These are phyloP conservation scores for Eucalyptus rudis DNA, from an alignment of 345 rosid genomes.

Conservation along the genomic window DNA sequence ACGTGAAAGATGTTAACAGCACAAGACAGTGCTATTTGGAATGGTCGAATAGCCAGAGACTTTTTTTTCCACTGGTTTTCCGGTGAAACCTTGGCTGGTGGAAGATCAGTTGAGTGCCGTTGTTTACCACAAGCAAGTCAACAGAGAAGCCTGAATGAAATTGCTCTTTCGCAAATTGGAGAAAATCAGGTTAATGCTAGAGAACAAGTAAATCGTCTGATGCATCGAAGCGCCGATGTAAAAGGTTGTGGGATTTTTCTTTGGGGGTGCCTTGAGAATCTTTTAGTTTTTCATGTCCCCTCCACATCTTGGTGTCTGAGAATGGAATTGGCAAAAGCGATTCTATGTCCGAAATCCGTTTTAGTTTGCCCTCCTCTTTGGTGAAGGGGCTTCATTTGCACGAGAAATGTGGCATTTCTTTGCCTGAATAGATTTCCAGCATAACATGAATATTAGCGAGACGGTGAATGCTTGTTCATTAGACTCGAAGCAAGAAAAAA, in stretches of 20 bases:
- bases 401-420: neutral
- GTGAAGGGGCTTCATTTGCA: neutral
- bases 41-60: neutral
- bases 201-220: neutral
- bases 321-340: neutral
- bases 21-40: neutral
- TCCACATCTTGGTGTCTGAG: neutral
- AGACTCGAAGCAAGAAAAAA: neutral
- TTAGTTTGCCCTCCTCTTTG: neutral
- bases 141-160: neutral
- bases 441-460: neutral
- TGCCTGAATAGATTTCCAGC: neutral
- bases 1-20: neutral
- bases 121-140: neutral
- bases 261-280: neutral
- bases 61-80: neutral
- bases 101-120: neutral
- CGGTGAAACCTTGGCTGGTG: neutral
- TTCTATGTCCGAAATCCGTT: neutral
- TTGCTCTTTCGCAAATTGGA: neutral
- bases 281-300: neutral
- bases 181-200: neutral
- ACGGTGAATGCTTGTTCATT: neutral
- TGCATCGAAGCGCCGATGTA: neutral
- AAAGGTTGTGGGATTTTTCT: neutral